Evolutionary conservation across 2,329 filamentous ascomycete species (phyloP).

Genomic region (Fusarium sp.): DNA sequence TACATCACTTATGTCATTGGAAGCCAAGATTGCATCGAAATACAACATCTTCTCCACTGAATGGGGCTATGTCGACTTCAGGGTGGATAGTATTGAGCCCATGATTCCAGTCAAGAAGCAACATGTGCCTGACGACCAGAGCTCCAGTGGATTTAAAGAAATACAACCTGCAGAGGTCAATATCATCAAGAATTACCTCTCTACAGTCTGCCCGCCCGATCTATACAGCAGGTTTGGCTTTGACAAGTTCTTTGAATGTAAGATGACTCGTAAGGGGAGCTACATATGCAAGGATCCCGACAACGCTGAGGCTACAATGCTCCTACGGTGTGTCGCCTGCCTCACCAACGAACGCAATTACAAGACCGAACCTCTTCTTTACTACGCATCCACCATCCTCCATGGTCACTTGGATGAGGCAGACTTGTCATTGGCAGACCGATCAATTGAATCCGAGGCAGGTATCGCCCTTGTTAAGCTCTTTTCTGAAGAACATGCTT

Average conservation of each 20-base stretch:
- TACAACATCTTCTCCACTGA: not conserved
- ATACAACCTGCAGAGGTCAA: not conserved
- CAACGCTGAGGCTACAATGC: not conserved
- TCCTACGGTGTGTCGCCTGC: not conserved
- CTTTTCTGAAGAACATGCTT: not conserved
- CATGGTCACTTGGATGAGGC: not conserved
- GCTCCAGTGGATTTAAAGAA: not conserved
- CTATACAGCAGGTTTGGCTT: not conserved
- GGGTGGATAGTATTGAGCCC: not conserved
- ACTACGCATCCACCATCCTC: not conserved
- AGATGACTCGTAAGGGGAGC: not conserved
- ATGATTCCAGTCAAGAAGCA: not conserved
- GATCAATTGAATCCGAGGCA: not conserved
- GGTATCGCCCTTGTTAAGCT: not conserved
- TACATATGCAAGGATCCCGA: not conserved
- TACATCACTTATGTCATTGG: not conserved
- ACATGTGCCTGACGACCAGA: not conserved
- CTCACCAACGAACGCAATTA: not conserved
- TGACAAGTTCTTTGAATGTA: not conserved
- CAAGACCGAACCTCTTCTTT: not conserved
- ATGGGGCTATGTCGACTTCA: fast-evolving
- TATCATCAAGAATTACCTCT: constrained; percentile 1
- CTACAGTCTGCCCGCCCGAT: not conserved
- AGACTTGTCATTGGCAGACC: not conserved
- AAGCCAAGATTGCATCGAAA: not conserved